Conservation (phyloP, 1,139 yeast species). For the Chernovozyma aurita region DNA sequence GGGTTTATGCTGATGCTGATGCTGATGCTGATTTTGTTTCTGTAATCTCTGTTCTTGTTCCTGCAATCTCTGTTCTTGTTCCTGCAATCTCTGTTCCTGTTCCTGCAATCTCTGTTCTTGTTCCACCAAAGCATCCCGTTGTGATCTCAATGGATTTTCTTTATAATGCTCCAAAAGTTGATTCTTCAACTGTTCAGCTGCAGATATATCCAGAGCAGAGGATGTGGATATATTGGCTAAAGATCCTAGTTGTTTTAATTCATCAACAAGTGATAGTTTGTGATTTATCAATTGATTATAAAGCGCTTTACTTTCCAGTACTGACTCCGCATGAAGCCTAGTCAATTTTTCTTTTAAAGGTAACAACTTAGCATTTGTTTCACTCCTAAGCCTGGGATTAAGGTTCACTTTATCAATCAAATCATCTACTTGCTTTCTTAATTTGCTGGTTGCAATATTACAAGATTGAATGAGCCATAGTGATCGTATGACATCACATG, state of each 20-base stretch:
- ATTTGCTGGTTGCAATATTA: slow-evolving; percentile 26
- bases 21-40: background rate
- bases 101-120: slow-evolving; percentile 14
- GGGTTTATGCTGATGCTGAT: too few species aligned
- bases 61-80: slow-evolving; percentile 12
- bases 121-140: slow-evolving; percentile 36
- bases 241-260: slow-evolving; percentile 25
- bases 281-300: slow-evolving; percentile 33
- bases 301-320: slow-evolving; percentile 32
- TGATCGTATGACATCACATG: slow-evolving; percentile 43
- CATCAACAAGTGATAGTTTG: slow-evolving; percentile 24
- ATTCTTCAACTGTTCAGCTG: slow-evolving; percentile 20
- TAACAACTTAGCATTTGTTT: slow-evolving; percentile 10
- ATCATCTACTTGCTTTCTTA: slow-evolving; percentile 15
- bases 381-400: slow-evolving; percentile 4
- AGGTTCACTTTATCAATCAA: slow-evolving; percentile 12
- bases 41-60: slow-evolving; percentile 8
- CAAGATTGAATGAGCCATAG: slow-evolving; percentile 43
- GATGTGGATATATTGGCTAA: slow-evolving; percentile 10
- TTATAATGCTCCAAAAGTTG: slow-evolving; percentile 34
- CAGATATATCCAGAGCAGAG: slow-evolving; percentile 1
- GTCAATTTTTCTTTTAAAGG: slow-evolving; percentile 12
- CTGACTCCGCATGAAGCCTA: slow-evolving; percentile 22
- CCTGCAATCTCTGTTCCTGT: slow-evolving; percentile 7
- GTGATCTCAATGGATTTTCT: slow-evolving; percentile 35